A percentile compares a stretch with the other conserved stretches of the same genome.
These are phyloP conservation scores for Lentinula raphanica DNA, from an alignment of 768 basidiomycete genomes.

Conservation along the genomic window DNA sequence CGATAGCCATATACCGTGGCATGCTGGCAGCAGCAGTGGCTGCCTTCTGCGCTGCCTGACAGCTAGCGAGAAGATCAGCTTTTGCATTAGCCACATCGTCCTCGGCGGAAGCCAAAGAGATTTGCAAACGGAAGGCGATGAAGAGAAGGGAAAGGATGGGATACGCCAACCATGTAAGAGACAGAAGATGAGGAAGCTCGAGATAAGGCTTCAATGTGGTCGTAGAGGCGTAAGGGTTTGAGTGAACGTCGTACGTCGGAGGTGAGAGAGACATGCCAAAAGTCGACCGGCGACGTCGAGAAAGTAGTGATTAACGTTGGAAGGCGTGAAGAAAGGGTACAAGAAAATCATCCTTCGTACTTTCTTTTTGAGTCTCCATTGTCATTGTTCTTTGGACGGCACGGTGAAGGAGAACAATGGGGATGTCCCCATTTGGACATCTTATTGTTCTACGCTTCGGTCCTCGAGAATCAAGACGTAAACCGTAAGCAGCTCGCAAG, in stretches of 20 bases:
- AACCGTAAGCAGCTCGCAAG: too few species aligned
- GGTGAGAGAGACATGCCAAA: slow-evolving; percentile 32
- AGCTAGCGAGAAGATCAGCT: slow-evolving; percentile 72
- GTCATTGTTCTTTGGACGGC: slow-evolving; percentile 3
- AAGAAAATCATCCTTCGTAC: slow-evolving; percentile 1
- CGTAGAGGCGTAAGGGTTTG: slow-evolving; percentile 20
- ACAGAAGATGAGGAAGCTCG: slow-evolving; percentile 74
- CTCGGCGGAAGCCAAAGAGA: slow-evolving; percentile 68
- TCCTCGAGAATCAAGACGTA: too few species aligned
- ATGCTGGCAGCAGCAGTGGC: slow-evolving; percentile 79
- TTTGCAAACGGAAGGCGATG: slow-evolving; percentile 75
- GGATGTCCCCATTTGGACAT: background rate
- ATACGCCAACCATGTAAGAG: slow-evolving; percentile 87
- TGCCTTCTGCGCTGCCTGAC: slow-evolving; percentile 78
- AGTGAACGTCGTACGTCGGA: slow-evolving; percentile 53
- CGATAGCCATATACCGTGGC: slow-evolving; percentile 83
- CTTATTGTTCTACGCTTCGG: slow-evolving; percentile 1
- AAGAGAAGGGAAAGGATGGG: slow-evolving; percentile 87
- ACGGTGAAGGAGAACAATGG: background rate
- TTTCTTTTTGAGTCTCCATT: slow-evolving; percentile 5
- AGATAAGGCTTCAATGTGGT: slow-evolving; percentile 72
- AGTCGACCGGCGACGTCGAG: slow-evolving; percentile 47
- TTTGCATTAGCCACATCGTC: slow-evolving; percentile 67
- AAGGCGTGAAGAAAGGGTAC: slow-evolving; percentile 16
- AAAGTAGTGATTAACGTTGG: background rate